Base-by-base conservation (phyloP, 352 stramenopile genomes). In the Globisporangium yorkense region DNA sequence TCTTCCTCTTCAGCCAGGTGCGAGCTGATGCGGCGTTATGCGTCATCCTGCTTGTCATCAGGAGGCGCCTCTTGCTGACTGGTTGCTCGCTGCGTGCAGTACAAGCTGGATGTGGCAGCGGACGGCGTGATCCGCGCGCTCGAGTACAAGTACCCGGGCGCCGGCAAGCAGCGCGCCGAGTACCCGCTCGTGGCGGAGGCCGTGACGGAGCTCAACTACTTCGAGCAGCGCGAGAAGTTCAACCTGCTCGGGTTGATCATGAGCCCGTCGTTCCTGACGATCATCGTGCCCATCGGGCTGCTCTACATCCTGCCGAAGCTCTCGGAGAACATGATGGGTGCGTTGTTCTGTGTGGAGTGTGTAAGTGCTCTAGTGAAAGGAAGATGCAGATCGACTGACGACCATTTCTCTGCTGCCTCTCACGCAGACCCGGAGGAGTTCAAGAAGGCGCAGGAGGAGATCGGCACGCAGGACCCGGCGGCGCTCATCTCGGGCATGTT, bases 361-460 rank as follows among this genome's bases (percentile, higher is more conserved):
- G 20, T 46, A 13, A n/a, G 27, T 60, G 1, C 24, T 27, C 24
- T 27, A 27, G 24, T 27, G 24, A 2, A 27, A 27, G 24, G 24
- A 27, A 1, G 24, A 2, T 20, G 21, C 21, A 9, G 51, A 24
- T 35, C 46, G 15, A 39, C 41, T 45, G 16, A 56, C 15, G 15
- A 8, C 9, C 13, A 10, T 6, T 10, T 24, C 48, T 40, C 31
- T 33, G 16, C 15, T 40, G 27, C 13, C 15, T 9, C 46, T 10
- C 29, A 16, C 56, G n/a, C 48, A 91, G 84, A 94, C 55, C 84
- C 84, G 0, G 84, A 94, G 45, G 84, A 94, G 53, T 87, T 89
- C 70, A 94, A 94, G 71, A 89, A 92, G 59, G 84, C 81, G 9
- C 84, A 94, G 57, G 84, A 92, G 56, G 84, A 94, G 50, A 88